Evolutionary conservation across 2,329 filamentous ascomycete genomes (phyloP).

Genomic region (Gaeumannomyces sp.): DNA sequence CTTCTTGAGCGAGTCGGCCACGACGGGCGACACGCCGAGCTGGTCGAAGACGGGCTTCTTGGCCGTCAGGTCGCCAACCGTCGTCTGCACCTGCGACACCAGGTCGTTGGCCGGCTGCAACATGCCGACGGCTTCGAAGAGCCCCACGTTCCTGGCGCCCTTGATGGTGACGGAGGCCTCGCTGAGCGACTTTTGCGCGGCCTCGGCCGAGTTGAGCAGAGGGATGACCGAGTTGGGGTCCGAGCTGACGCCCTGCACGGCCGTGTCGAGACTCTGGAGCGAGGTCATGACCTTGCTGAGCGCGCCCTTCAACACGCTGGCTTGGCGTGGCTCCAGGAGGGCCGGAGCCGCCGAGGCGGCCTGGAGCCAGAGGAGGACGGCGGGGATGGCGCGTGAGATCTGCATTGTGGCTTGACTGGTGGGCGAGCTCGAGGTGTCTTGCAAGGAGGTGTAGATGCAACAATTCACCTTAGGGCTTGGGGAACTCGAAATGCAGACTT

Average conservation of each 20-base stretch:
- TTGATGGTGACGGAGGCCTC: conserved; percentile 21
- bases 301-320: neutral
- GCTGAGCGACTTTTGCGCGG: conserved; percentile 14
- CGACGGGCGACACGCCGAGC: conserved; percentile 20
- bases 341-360: too few species aligned
- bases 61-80: conserved; percentile 16
- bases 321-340: neutral
- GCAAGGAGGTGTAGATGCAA: neutral
- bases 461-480: too few species aligned
- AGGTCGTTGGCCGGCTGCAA: conserved; percentile 19
- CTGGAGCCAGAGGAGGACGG: neutral
- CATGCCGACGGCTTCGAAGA: conserved; percentile 19
- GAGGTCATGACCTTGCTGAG: neutral
- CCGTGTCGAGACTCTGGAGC: neutral
- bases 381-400: neutral
- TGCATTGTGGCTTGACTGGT: neutral
- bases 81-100: conserved; percentile 18
- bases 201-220: neutral
- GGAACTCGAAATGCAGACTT: neutral
- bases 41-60: conserved; percentile 23
- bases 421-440: neutral
- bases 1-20: conserved; percentile 18
- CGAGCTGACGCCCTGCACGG: neutral
- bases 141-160: conserved; percentile 19
- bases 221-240: neutral